phyloP scores from a whole-genome alignment of 78 protist genomes.

The Dictyostelium intermedium region DNA sequence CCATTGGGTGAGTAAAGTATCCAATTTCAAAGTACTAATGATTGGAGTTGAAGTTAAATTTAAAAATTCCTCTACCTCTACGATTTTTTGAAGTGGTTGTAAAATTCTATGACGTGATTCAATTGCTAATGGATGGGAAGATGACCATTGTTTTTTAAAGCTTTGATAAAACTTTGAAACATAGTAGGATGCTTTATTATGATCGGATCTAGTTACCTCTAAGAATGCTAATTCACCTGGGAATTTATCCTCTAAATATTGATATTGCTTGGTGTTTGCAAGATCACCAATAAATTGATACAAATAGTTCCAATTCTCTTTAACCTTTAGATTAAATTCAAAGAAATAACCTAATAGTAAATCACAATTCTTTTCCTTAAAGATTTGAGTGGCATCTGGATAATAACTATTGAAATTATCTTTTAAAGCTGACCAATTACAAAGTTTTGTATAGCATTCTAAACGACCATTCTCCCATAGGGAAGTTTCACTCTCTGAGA shows the following conservation, averaged over 20 bases:
- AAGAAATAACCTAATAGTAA: slow-evolving; percentile 28
- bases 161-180: slow-evolving; percentile 27
- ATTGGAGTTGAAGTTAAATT: neutral
- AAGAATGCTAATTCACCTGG: slow-evolving; percentile 81
- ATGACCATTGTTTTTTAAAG: slow-evolving; percentile 78
- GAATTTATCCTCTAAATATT: slow-evolving; percentile 48
- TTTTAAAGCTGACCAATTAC: slow-evolving; percentile 31
- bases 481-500: slow-evolving; percentile 29
- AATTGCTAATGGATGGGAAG: slow-evolving; percentile 66
- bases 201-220: slow-evolving; percentile 54
- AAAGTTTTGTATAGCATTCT: slow-evolving; percentile 50
- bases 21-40: neutral
- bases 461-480: slow-evolving; percentile 84
- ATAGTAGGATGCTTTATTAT: slow-evolving; percentile 44
- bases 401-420: slow-evolving; percentile 62
- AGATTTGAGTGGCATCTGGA: neutral
- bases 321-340: slow-evolving; percentile 54
- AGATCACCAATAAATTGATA: slow-evolving; percentile 59
- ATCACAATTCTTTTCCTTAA: slow-evolving; percentile 17
- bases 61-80: slow-evolving; percentile 83
- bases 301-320: slow-evolving; percentile 75
- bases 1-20: slow-evolving; percentile 53
- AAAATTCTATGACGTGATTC: slow-evolving; percentile 42
- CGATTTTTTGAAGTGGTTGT: slow-evolving; percentile 75
- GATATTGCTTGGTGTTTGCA: slow-evolving; percentile 5